Base-by-base conservation (phyloP, 148 eudicot species). In the Diospyros lotus region DNA sequence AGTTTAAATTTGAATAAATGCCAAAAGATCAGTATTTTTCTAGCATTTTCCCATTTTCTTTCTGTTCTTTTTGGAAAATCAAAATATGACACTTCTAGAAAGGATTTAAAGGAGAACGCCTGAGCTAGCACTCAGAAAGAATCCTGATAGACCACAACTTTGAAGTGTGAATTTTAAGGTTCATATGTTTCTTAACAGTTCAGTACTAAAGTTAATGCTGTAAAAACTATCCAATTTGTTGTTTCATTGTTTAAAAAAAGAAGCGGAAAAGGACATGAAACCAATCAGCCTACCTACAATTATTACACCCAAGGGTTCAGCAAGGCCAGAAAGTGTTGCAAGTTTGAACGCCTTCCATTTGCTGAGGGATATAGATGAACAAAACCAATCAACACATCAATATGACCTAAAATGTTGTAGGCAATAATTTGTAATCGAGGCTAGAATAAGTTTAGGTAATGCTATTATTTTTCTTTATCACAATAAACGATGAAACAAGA, bases 271-370 rank as follows among this genome's bases (percentile, higher is more conserved):
- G 0, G 28, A 28, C 28, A 28, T 28, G 41, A 58, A 42, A 62
- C n/a, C 2, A 65, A 66, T 71, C 28, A 17, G 68, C 90, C 55
- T 85, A 91, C 99, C 99, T 72, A 95, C 94, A 73, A 95, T 68
- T 76, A 95, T 87, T 68, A 95, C 99, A 79, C 99, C 99, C 78
- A 95, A 81, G 59, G 99, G 99, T 80, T 95, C 99, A 48, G 98
- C 99, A 53, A 95, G 72, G 60, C 99, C 99, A 79, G 98, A 95
- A 77, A 95, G 89, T 40, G 98, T 88, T 78, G 99, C 99, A 82
- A 93, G 78, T 81, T 95, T 95, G 84, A 95, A 95, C 63, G 98
- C 99, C 81, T 89, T 92, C 98, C 98, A 95, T 87, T 95, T 95
- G 87, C 99, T 95, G 89, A 79, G 75, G 80, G 67, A 84, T 59